Conservation (phyloP, 257 asterid genomes). For the Solanum virginianum region DNA sequence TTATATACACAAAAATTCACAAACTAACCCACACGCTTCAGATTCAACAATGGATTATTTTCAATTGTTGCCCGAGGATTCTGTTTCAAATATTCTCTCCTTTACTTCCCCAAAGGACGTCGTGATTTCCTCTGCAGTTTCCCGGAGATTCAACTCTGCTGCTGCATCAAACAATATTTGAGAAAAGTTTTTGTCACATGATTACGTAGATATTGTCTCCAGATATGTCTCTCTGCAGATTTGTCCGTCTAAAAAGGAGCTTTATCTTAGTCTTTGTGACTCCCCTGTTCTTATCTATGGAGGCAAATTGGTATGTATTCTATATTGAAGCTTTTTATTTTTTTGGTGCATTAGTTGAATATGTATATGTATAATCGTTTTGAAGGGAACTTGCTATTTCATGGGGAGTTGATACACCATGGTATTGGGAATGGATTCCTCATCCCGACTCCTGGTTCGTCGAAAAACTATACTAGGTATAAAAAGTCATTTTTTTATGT, state of each 20-base stretch:
- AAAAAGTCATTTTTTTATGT: no score
- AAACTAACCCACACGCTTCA: neutral
- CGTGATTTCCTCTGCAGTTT: no score
- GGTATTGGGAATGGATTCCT: neutral
- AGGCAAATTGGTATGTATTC: constrained; percentile 19
- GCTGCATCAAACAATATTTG: constrained; percentile 9
- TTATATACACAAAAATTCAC: no score
- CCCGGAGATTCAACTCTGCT: constrained; percentile 22
- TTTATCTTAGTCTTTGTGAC: constrained; percentile 18
- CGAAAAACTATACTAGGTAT: no score
- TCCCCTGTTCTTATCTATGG: constrained; percentile 18
- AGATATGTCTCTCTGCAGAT: neutral
- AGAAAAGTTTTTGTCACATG: constrained; percentile 20
- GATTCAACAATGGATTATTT: neutral
- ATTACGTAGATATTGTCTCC: constrained; percentile 11
- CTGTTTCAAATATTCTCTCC: constrained; percentile 33
- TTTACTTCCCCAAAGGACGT: constrained; percentile 35
- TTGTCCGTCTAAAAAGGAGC: constrained; percentile 15
- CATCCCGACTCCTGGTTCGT: neutral
- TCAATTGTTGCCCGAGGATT: constrained; percentile 22
- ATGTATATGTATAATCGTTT: neutral
- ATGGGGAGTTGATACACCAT: neutral
- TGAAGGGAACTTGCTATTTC: neutral
- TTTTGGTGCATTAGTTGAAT: neutral
- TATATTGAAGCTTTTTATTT: neutral